These are phyloP conservation scores for Rhodomyrtus psidioides DNA, from an alignment of 441 rosid genomes.

Conservation along the genomic window DNA sequence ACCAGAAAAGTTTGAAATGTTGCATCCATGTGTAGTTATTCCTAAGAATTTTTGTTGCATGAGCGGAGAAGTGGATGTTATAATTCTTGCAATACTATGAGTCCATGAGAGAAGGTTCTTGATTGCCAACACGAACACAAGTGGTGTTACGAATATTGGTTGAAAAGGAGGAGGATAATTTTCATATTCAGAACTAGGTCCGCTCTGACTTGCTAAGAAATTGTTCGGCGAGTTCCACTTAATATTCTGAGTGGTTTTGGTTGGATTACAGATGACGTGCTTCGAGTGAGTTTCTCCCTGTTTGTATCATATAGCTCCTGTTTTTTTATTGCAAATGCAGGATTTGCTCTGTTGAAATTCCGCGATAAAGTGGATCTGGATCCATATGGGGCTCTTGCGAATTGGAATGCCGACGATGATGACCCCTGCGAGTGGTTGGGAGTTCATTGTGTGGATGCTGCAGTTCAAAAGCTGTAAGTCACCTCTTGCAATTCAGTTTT, in stretches of 20 bases:
- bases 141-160: neutral
- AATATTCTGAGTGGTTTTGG: neutral
- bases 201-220: neutral
- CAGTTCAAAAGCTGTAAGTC: conserved; percentile 79
- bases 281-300: neutral
- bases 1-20: neutral
- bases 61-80: neutral
- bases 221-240: neutral
- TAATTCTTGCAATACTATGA: neutral
- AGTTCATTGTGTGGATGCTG: conserved; percentile 50
- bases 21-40: neutral
- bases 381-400: conserved; percentile 50
- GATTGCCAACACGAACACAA: no score
- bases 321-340: conserved; percentile 29
- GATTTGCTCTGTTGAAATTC: conserved; percentile 55
- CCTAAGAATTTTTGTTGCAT: neutral
- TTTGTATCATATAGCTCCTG: neutral
- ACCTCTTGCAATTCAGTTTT: neutral
- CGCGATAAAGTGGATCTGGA: conserved; percentile 45
- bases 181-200: neutral
- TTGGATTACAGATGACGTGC: neutral
- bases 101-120: neutral
- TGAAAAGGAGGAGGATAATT: neutral
- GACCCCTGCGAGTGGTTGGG: conserved; percentile 75
- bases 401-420: conserved; percentile 48